These are phyloP conservation scores for Quercus agrifolia DNA, from an alignment of 306 rosid species.

Conservation along the genomic window DNA sequence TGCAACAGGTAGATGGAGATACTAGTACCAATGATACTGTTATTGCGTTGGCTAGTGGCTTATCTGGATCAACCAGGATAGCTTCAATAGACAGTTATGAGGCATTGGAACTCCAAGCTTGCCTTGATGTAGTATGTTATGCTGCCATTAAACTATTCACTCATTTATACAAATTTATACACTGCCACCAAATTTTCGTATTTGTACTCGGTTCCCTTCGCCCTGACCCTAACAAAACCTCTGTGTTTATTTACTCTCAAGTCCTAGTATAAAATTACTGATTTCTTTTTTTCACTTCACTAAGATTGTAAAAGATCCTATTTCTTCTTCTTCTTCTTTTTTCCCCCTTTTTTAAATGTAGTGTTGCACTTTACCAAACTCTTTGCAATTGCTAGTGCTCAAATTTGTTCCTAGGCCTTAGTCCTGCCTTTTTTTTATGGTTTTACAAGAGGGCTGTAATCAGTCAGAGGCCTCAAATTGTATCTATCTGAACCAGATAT, in stretches of 20 bases:
- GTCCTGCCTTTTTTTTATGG: background rate
- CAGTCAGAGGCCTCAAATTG: slow-evolving; percentile 1
- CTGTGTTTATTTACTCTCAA: background rate
- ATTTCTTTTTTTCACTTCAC: background rate
- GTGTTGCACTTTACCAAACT: background rate
- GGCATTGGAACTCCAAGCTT: slow-evolving; percentile 77
- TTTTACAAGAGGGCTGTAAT: slow-evolving; percentile 4
- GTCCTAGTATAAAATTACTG: too few species aligned
- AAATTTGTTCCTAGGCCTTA: background rate
- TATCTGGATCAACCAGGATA: slow-evolving; percentile 60
- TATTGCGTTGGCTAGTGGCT: slow-evolving; percentile 93
- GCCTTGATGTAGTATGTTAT: slow-evolving; percentile 70
- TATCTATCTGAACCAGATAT: background rate
- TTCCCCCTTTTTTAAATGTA: background rate
- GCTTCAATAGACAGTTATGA: slow-evolving; percentile 60
- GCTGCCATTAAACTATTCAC: slow-evolving; percentile 13
- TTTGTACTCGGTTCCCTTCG: background rate
- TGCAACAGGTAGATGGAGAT: slow-evolving; percentile 91
- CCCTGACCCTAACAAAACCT: background rate
- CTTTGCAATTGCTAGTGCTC: background rate
- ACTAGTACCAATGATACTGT: slow-evolving; percentile 96
- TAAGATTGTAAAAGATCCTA: background rate
- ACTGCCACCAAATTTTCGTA: background rate
- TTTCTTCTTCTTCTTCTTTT: background rate
- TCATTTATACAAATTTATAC: background rate